phyloP scores from a whole-genome alignment of 495 filamentous ascomycete species.

The Tuber microsphaerosporum region DNA sequence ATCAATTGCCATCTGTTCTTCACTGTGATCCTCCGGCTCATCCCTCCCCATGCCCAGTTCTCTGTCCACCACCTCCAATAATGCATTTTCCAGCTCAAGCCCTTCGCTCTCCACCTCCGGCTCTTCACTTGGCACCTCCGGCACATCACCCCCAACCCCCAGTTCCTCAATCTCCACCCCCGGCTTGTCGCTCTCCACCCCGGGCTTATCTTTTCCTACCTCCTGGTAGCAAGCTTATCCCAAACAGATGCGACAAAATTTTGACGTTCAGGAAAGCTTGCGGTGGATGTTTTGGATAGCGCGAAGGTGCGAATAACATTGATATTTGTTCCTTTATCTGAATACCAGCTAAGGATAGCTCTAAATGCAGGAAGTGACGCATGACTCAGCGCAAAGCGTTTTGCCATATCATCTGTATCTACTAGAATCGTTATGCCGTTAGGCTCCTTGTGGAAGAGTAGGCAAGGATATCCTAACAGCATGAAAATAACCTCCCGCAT shows the following conservation, averaged over 20 bases:
- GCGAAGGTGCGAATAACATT: conserved; percentile 45
- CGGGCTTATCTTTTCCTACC: no score
- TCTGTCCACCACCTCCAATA: no score
- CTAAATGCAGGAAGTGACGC: conserved; percentile 40
- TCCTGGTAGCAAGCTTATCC: conserved; percentile 42
- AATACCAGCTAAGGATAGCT: conserved; percentile 38
- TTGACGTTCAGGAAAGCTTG: conserved; percentile 29
- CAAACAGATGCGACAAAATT: conserved; percentile 40
- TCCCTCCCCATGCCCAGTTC: no score
- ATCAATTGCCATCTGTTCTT: no score
- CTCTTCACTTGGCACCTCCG: no score
- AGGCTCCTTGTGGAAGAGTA: conserved; percentile 53
- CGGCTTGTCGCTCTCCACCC: no score
- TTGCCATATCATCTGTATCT: conserved; percentile 15
- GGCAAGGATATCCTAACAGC: conserved; percentile 71
- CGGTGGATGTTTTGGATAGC: neutral
- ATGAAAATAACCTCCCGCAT: conserved; percentile 77
- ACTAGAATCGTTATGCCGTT: conserved; percentile 37
- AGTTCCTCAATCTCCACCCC: no score
- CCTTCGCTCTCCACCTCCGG: no score
- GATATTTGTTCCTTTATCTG: conserved; percentile 42
- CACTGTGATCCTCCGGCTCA: no score
- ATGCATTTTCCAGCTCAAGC: no score
- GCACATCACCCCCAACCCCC: no score
- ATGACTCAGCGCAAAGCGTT: conserved; percentile 41